Conservation (phyloP, 176 grass and related monocot species). For the Oryza australiensis region DNA sequence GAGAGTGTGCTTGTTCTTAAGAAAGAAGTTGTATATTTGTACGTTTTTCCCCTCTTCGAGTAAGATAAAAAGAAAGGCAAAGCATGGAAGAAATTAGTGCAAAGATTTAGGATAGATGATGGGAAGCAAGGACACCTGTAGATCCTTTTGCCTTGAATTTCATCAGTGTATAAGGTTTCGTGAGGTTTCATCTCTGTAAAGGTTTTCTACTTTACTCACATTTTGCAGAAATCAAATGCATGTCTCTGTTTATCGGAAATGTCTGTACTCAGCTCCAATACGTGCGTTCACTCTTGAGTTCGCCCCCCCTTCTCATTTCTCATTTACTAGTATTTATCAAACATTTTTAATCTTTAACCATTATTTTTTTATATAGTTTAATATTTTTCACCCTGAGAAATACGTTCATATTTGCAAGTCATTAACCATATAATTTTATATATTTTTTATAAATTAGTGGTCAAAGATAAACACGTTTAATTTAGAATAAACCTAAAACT, state of each 20-base stretch:
- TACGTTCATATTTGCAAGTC: no score
- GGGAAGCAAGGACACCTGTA: slow-evolving; percentile 72
- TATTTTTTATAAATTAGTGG: no score
- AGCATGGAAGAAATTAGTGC: slow-evolving; percentile 42
- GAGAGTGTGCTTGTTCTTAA: slow-evolving; percentile 53
- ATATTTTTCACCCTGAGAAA: no score
- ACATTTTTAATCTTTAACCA: no score
- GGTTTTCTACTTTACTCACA: slow-evolving; percentile 37
- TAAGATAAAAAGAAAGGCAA: slow-evolving; percentile 45
- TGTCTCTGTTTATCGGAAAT: slow-evolving; percentile 21
- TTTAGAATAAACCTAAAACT: no score
- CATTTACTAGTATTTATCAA: neutral
- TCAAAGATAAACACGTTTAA: no score
- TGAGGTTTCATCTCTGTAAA: slow-evolving; percentile 46
- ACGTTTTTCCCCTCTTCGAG: slow-evolving; percentile 36
- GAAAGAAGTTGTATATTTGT: slow-evolving; percentile 78
- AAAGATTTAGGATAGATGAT: slow-evolving; percentile 66
- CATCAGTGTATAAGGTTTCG: slow-evolving; percentile 52
- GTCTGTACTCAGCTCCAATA: neutral
- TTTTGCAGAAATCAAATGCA: slow-evolving; percentile 37
- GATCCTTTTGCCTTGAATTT: slow-evolving; percentile 76
- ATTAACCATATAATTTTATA: no score
- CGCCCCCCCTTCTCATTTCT: no score
- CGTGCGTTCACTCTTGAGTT: neutral
- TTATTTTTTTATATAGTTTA: no score